phyloP scores from a whole-genome alignment of 306 rosid species.

The Astragalus membranaceus region DNA sequence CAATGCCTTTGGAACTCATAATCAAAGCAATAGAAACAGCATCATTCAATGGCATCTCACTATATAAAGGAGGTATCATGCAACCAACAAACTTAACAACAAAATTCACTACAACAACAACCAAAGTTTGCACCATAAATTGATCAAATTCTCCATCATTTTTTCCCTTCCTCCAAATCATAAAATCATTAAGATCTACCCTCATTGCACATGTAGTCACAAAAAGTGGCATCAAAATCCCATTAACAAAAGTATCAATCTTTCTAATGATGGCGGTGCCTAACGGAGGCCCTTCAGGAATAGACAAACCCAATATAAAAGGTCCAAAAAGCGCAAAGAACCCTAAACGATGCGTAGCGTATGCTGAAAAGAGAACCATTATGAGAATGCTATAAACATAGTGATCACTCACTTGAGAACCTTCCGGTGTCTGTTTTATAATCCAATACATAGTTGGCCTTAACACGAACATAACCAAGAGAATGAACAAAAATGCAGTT shows the following conservation, averaged over 20 bases:
- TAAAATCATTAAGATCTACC: constrained; percentile 23
- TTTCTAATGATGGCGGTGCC: constrained; percentile 52
- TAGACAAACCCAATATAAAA: constrained; percentile 49
- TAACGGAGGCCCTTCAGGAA: constrained; percentile 69
- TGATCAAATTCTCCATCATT: background rate
- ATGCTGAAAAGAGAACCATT: constrained; percentile 12
- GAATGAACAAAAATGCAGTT: background rate
- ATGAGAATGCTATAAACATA: constrained; percentile 35
- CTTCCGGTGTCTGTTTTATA: constrained; percentile 56
- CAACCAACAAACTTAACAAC: constrained; percentile 30
- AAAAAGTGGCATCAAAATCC: constrained; percentile 48
- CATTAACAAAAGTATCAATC: constrained; percentile 41
- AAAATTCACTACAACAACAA: background rate
- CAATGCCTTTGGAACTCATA: constrained; percentile 55
- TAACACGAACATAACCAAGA: constrained; percentile 13
- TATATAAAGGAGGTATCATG: constrained; percentile 22
- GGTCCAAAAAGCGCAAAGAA: constrained; percentile 39
- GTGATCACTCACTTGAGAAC: constrained; percentile 41
- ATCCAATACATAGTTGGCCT: constrained; percentile 58
- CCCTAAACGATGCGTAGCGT: constrained; percentile 14
- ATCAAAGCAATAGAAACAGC: constrained; percentile 37
- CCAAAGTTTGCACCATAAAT: background rate
- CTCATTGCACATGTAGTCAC: constrained; percentile 42
- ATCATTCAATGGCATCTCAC: constrained; percentile 38
- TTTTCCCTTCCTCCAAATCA: background rate